Evolutionary conservation across 306 rosid genomes (phyloP), one percentile per base, ranked within the genome.

Genomic region (Cicer bijugum): DNA sequence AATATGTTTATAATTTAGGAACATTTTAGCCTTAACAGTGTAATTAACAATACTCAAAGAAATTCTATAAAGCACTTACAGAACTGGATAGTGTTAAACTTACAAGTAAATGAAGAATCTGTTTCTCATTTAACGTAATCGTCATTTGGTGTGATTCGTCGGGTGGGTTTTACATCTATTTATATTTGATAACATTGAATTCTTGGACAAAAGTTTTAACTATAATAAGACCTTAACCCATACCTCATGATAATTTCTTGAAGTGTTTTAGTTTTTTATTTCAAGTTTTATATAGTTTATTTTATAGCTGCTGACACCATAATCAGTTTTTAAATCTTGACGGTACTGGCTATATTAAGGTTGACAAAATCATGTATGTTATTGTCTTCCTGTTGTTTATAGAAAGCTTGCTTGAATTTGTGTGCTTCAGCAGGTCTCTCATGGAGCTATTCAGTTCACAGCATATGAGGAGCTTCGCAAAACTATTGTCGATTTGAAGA

Each of bases 381-480:
- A 48, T 59, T 65, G 68, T 33, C 63, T 47, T 66, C 50, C 17
- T 52, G 33, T 77, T 51, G 43, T 15, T 67, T 55, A 40, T 72
- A 14, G 40, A 38, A 57, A 43, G 73, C 65, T 23, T 70, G 84
- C 46, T 45, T 55, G 9, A 61, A 51, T 75, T 70, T 44, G 6
- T 70, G 78, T 39, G 58, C 66, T 65, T 76, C 81, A 81, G 81
- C 96, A 91, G 99, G 97, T 94, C 70, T 91, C 99, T 84, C 96
- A 89, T 80, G 99, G 99, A 67, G 99, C 99, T 72, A 78, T 94
- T 76, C 96, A 91, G 78, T 91, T 94, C 82, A 91, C 92, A 15
- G 93, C 82, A 17, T 91, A 94, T 48, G 96, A 94, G 76, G 97
- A 94, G 83, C 95, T 94, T 53, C 90, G 97, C 39, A 88, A 80